Evolutionary conservation across 352 stramenopile species (phyloP), one percentile per base, ranked within the genome.

Genomic region (Globisporangium abappressorium): DNA sequence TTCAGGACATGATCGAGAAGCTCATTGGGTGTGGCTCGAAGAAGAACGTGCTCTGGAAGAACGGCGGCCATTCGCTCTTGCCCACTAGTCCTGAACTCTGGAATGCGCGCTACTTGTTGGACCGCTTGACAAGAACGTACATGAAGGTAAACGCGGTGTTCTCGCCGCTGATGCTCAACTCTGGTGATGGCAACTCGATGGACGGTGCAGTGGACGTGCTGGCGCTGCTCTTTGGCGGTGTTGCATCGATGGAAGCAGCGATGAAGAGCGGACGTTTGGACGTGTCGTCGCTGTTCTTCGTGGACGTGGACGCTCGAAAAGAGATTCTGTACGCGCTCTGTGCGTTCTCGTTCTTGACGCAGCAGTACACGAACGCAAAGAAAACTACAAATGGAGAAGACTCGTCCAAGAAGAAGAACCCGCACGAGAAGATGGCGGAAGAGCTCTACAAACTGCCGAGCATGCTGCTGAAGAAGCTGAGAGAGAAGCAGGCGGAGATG

Each of bases 31-130:
- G 84, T 30, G 62, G 70, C 2, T 72, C 80, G 3, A 77, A 77
- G 56, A 95, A 93, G 64, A 84, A 97, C 66, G 82, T 89, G 22
- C 74, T 99, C 15, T 98, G 95, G 93, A 99, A 99, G 69, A 89
- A 84, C 60, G 94, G 94, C 60, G 92, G 93, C 1, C 91, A 98
- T 56, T 82, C 82, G 6, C 67, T 94, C 20, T 69, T 94, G n/a
- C 86, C 84, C 51, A 87, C 79, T 28, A 91, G 56, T 64, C 61
- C 57, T 20, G 70, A 87, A 1, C 70, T 94, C 11, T 94, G 86
- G 86, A 85, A 89, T 49, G 84, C 86, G 26, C 81, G 86, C n/a
- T 81, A 82, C 58, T 53, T 94, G 62, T 66, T 94, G 1, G 81
- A 89, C n/a, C 74, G 79, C 8, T 54, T 94, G 26, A 88, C 86